phyloP scores from a whole-genome alignment of 2,329 filamentous ascomycete genomes.

The Chaetomium globosum region DNA sequence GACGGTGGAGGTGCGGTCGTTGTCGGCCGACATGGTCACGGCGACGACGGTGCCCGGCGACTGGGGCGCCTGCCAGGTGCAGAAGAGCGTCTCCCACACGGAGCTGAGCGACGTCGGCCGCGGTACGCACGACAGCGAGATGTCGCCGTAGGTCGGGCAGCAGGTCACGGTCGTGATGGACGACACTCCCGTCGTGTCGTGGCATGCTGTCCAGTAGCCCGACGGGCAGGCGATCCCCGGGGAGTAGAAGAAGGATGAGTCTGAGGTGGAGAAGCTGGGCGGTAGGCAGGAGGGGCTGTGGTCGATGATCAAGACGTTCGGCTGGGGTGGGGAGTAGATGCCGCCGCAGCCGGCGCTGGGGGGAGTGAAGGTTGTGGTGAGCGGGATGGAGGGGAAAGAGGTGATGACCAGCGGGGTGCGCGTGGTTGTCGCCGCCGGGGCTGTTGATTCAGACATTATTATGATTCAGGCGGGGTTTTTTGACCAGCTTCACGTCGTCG shows the following conservation, averaged over 20 bases:
- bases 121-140: constrained; percentile 40
- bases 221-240: constrained; percentile 31
- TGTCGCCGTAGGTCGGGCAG: constrained; percentile 39
- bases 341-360: constrained; percentile 34
- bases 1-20: constrained; percentile 35
- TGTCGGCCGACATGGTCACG: constrained; percentile 37
- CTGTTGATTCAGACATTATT: background rate
- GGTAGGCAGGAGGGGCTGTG: constrained; percentile 39
- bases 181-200: constrained; percentile 36
- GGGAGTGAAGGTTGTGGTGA: constrained; percentile 36
- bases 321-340: constrained; percentile 21
- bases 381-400: constrained; percentile 35
- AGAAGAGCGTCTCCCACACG: constrained; percentile 34
- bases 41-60: constrained; percentile 34
- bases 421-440: background rate
- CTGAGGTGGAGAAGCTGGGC: constrained; percentile 35
- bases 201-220: constrained; percentile 39
- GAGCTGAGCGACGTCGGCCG: constrained; percentile 25
- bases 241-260: constrained; percentile 39
- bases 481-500: background rate
- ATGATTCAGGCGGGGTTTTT: background rate
- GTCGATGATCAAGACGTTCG: constrained; percentile 36
- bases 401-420: constrained; percentile 26
- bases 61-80: constrained; percentile 42
- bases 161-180: constrained; percentile 44